phyloP scores from a whole-genome alignment of 148 eudicot genomes.

The Hydrangea macrophylla region DNA sequence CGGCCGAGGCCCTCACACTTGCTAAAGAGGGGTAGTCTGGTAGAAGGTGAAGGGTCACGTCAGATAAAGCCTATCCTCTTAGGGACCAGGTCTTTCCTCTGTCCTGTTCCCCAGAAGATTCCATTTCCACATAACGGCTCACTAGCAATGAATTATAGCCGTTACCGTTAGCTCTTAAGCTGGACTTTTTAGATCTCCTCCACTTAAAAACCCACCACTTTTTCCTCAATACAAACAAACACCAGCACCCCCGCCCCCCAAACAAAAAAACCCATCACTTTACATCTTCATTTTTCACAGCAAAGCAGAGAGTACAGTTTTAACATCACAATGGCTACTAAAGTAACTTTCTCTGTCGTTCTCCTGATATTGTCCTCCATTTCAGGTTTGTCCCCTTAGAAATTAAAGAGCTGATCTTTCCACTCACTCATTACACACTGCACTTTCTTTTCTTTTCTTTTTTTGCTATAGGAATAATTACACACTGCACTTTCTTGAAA shows the following conservation, averaged over 20 bases:
- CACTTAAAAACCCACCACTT: slow-evolving; percentile 1
- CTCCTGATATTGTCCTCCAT: slow-evolving; percentile 23
- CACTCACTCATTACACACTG: background rate
- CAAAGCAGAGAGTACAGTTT: background rate
- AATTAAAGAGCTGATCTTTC: no score
- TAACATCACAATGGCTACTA: slow-evolving; percentile 22
- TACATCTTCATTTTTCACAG: background rate
- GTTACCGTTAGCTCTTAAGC: background rate
- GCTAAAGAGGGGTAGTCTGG: no score
- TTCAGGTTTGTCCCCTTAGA: slow-evolving; percentile 32
- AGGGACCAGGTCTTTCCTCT: background rate
- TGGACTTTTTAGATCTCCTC: background rate
- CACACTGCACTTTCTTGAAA: background rate
- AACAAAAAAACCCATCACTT: background rate
- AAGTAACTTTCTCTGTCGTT: slow-evolving; percentile 16
- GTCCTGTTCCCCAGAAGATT: background rate
- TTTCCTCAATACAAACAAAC: no score
- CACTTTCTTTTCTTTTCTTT: no score
- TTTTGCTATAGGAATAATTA: no score
- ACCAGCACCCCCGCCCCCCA: no score
- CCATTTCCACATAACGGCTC: background rate
- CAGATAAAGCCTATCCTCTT: background rate
- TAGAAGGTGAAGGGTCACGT: no score
- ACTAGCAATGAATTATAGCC: background rate
- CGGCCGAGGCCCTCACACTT: no score